Evolutionary conservation across 352 stramenopile genomes (phyloP), one percentile per base, ranked within the genome.

Genomic region (Phytophthora pistaciae): DNA sequence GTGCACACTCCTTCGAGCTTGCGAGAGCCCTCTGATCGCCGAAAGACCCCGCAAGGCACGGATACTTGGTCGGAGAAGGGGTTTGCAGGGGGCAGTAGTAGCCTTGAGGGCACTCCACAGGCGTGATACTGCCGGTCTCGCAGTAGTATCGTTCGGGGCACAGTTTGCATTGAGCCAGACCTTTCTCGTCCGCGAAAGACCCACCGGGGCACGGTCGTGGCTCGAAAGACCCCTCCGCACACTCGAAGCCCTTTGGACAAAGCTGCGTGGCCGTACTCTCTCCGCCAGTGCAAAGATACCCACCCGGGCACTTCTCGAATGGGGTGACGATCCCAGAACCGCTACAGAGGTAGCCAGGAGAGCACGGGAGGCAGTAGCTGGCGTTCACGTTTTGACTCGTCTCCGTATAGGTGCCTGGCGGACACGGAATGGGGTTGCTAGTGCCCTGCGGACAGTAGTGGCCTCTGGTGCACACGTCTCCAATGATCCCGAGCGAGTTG

Each of bases 71-170:
- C 33, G 66, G 29, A 0, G 68, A 79, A 1, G 78, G 72, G 2
- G 83, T 97, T 36, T 80, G 66, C 0, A 75, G 27, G 0, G 83
- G 89, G 64, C 93, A 98, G 61, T 91, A 98, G 64, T 82, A 95
- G 4, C 91, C 93, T 42, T 67, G 56, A 2, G 81, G 83, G 53
- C 92, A 98, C 27, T 69, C 21, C 40, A 64, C 25, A 13, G 91
- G 90, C 2, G 53, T 78, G 10, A 80, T 58, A 3, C 71, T 76
- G 0, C 82, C 87, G 23, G 60, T 63, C 1, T 72, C 75, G 60
- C 92, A 98, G 49, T 84, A 97, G 21, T 81, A 90, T 2, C 93
- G 75, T 25, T 84, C 80, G 0, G 92, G 92, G 49, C 93, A 98
- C 5, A 77, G 16, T 38, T 93, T 85, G 64, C 93, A 98, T 18